phyloP scores from a whole-genome alignment of 768 basidiomycete species.

The Suillus discolor region DNA sequence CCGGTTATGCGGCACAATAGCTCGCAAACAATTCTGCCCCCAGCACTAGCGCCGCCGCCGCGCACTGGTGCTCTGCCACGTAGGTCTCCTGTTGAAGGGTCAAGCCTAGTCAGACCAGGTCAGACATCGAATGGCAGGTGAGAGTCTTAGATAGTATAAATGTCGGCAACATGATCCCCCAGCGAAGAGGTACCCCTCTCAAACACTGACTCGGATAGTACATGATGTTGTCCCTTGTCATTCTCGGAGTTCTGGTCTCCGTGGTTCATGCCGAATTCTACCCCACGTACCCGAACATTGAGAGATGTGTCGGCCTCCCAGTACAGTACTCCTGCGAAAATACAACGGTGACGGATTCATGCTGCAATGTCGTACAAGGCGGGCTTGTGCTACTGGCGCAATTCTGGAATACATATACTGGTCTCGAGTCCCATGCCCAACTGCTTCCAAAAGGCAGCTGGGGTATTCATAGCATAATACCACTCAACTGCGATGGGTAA shows the following conservation, averaged over 20 bases:
- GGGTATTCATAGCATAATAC: constrained; percentile 79
- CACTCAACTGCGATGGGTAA: constrained; percentile 71
- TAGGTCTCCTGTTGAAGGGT: neutral
- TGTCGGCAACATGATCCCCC: neutral
- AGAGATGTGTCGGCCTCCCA: constrained; percentile 48
- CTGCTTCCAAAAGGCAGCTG: constrained; percentile 66
- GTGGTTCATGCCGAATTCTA: constrained; percentile 18
- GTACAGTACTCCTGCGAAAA: constrained; percentile 67
- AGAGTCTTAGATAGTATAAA: constrained; percentile 18
- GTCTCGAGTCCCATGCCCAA: constrained; percentile 60
- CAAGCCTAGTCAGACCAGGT: neutral
- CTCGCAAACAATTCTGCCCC: too few species aligned
- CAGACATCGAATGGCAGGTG: constrained; percentile 3
- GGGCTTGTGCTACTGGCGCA: constrained; percentile 69
- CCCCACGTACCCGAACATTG: constrained; percentile 41
- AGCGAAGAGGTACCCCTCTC: constrained; percentile 6
- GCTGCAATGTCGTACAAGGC: constrained; percentile 67
- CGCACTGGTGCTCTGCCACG: neutral
- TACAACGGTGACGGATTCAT: constrained; percentile 59
- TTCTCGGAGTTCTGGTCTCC: constrained; percentile 16
- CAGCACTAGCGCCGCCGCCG: too few species aligned
- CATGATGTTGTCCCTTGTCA: constrained; percentile 19
- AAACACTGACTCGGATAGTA: constrained; percentile 8
- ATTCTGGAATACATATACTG: constrained; percentile 74
- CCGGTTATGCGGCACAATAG: too few species aligned